Conservation (phyloP, 2,329 filamentous ascomycete species). For the Apiospora marii region DNA sequence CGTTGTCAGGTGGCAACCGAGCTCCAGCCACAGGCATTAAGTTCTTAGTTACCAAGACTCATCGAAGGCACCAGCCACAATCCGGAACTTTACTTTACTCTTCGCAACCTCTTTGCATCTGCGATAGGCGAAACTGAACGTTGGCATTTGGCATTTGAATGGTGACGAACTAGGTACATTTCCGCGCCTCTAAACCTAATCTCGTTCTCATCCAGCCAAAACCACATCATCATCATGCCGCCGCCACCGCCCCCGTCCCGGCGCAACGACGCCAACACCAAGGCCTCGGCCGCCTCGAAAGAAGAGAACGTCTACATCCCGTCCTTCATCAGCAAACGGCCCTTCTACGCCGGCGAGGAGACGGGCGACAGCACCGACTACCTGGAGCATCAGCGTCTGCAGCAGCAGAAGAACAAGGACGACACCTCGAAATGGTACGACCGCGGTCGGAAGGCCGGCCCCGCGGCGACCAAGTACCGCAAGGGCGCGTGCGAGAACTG, state of each 20-base stretch:
- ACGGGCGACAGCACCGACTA: conserved; percentile 82
- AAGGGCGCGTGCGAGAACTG: conserved; percentile 99
- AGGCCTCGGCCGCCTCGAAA: conserved; percentile 63
- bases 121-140: not conserved
- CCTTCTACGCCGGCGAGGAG: conserved; percentile 89
- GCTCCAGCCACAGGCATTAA: not conserved
- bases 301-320: conserved; percentile 99
- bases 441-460: conserved; percentile 82
- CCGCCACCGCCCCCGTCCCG: conserved; percentile 46
- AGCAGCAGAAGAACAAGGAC: conserved; percentile 69
- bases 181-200: not conserved
- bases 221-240: conserved; percentile 46
- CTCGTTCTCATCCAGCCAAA: not conserved
- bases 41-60: not conserved
- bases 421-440: conserved; percentile 88
- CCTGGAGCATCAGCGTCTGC: conserved; percentile 92
- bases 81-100: conserved; percentile 7
- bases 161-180: not conserved
- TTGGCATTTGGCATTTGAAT: not conserved
- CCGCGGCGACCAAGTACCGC: conserved; percentile 93
- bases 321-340: conserved; percentile 96
- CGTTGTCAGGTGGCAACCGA: not conserved
- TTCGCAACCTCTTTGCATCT: not conserved
- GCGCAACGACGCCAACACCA: conserved; percentile 40
- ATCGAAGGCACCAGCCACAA: conserved; percentile 6